These are phyloP conservation scores for Friedmanniomyces endolithicus DNA, from an alignment of 495 filamentous ascomycete species.

Conservation along the genomic window DNA sequence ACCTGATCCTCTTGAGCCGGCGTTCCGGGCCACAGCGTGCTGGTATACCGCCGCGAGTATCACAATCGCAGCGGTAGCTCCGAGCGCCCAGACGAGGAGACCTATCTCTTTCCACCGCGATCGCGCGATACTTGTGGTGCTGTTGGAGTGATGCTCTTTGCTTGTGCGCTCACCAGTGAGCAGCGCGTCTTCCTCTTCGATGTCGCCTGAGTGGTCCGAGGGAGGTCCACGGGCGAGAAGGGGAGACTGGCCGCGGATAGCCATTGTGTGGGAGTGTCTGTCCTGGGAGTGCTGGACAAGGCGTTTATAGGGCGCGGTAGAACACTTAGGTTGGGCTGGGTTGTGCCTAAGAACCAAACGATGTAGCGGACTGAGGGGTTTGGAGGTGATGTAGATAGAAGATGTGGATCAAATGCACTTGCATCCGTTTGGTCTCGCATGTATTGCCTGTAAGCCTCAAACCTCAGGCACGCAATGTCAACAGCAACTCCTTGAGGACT, in stretches of 20 bases:
- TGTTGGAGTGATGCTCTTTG: constrained; percentile 15
- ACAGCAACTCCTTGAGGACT: no score
- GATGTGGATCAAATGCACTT: no score
- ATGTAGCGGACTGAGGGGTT: no score
- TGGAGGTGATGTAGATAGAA: no score
- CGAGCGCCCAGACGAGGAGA: constrained; percentile 72
- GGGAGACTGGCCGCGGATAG: constrained; percentile 31
- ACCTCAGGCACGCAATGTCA: no score
- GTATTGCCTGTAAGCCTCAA: no score
- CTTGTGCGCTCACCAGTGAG: constrained; percentile 44
- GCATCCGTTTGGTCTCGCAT: no score
- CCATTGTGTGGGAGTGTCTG: background rate
- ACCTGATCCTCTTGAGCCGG: constrained; percentile 19
- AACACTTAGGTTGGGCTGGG: no score
- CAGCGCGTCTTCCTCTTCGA: constrained; percentile 51
- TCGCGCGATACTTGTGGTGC: constrained; percentile 31
- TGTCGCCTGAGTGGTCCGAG: constrained; percentile 27
- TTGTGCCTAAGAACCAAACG: no score
- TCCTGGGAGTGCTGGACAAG: no score
- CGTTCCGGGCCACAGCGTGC: constrained; percentile 12
- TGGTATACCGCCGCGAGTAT: constrained; percentile 64
- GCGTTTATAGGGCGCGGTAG: no score
- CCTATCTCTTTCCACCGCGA: constrained; percentile 54
- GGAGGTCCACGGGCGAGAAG: constrained; percentile 30
- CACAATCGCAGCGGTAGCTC: constrained; percentile 71